Evolutionary conservation across 2,329 filamentous ascomycete species (phyloP), one percentile per base, ranked within the genome.

Genomic region (Calonectria pauciramosa): DNA sequence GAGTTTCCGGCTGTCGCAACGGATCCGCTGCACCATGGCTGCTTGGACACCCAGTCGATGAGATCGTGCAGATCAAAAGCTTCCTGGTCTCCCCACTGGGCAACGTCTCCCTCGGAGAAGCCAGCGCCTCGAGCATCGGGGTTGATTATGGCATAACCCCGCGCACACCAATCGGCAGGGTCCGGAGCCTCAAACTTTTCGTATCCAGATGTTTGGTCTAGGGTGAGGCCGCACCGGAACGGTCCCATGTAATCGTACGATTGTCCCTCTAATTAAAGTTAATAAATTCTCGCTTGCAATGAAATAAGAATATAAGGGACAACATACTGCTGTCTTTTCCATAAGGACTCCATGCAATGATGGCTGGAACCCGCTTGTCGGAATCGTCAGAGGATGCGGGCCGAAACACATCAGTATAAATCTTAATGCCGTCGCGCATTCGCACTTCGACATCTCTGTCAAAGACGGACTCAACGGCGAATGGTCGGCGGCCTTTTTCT

Each of bases 131-230:
- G 65, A 23, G 65, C 65, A 18, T 68, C 65, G 9, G 36, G 32
- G 47, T 68, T 52, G 34, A 68, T n/a, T 10, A 68, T 32, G 47
- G 65, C 49, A 8, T 68, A 68, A 32, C 65, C 65, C 8, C 65
- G 36, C 5, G 30, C 47, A 6, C 47, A 54, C 65, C 65, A 68
- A 18, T 56, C 65, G 32, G 65, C 65, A n/a, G 65, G 65, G 26
- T 68, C 65, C 14, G 49, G 65, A 36, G 47, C 65, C 49, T 68
- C 66, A 26, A 68, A 68, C 18, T 59, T 68, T 59, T 68, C 66
- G 52, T 68, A 68, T 47, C 66, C 66, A 32, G 66, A 68, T 14
- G 66, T 59, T 47, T 59, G 66, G 10, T 68, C 34, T 13, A 59
- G 16, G 10, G 23, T 6, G 6, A 68, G 34, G 14, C 66, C 66